These are phyloP conservation scores for Funneliformis mosseae DNA, from an alignment of 192 early-diverging fungal genomes.

Conservation along the genomic window DNA sequence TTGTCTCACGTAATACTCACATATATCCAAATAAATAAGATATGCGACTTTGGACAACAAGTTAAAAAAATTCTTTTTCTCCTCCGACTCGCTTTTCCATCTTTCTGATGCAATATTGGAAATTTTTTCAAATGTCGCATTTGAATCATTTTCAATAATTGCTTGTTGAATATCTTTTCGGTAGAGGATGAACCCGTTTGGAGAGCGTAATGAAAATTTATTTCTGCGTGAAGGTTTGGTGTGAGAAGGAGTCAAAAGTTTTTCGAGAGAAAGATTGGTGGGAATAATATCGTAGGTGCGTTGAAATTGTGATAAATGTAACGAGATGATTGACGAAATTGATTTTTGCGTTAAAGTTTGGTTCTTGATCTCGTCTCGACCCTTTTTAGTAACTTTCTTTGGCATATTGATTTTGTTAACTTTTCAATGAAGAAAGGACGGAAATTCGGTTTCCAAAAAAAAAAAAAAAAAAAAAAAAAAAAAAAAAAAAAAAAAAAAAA, in stretches of 20 bases:
- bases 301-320: not conserved
- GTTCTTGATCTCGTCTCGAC: not conserved
- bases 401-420: not conserved
- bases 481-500: too few relatives aligned
- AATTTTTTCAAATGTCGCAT: conserved; percentile 2
- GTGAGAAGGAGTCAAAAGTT: not conserved
- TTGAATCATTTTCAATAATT: not conserved
- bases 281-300: not conserved
- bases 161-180: conserved; percentile 11
- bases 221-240: not conserved
- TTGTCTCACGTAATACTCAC: not conserved
- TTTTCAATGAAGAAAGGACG: not conserved
- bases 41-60: not conserved
- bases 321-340: not conserved
- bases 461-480: too few relatives aligned
- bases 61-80: conserved; percentile 10
- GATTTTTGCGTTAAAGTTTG: not conserved
- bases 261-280: not conserved
- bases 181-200: conserved; percentile 14
- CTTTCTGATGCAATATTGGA: not conserved
- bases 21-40: not conserved
- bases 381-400: not conserved
- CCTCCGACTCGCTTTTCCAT: not conserved
- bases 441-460: not conserved
- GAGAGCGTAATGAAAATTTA: not conserved